A percentile compares a stretch with the other conserved stretches of the same genome.
phyloP scores from a whole-genome alignment of 768 basidiomycete species.

The Pisolithus tinctorius region DNA sequence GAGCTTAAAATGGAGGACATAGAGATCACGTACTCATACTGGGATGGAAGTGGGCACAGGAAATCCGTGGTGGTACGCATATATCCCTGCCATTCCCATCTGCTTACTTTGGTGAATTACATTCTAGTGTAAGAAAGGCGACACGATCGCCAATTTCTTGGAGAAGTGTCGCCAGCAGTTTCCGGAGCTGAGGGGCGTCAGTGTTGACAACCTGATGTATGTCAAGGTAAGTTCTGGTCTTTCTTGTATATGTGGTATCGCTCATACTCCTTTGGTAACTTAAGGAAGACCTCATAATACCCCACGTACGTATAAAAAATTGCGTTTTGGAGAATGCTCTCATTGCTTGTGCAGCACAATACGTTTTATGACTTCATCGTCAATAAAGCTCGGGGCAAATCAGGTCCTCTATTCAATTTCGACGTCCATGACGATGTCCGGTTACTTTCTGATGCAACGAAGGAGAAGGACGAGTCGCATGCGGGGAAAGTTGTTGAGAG shows the following conservation, averaged over 20 bases:
- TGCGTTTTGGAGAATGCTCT: neutral
- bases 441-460: conserved; percentile 86
- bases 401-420: conserved; percentile 96
- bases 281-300: conserved; percentile 96
- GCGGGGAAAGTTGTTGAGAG: conserved; percentile 98
- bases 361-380: conserved; percentile 98
- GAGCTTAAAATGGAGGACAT: conserved; percentile 68
- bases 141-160: conserved; percentile 78
- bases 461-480: conserved; percentile 97
- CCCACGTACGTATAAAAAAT: conserved; percentile 56
- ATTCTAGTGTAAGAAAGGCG: conserved; percentile 91
- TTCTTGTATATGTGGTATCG: neutral
- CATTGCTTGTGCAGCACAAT: conserved; percentile 60
- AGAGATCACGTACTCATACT: conserved; percentile 93
- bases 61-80: conserved; percentile 78
- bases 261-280: conserved; percentile 6
- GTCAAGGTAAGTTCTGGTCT: conserved; percentile 60
- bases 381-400: conserved; percentile 97
- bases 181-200: conserved; percentile 83
- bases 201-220: conserved; percentile 97
- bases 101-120: neutral
- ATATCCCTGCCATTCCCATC: neutral
- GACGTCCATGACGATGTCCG: conserved; percentile 99
- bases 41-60: conserved; percentile 97
- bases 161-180: conserved; percentile 93